Conservation (phyloP, 2,329 filamentous ascomycete genomes). For the Nothophoma quercina region DNA sequence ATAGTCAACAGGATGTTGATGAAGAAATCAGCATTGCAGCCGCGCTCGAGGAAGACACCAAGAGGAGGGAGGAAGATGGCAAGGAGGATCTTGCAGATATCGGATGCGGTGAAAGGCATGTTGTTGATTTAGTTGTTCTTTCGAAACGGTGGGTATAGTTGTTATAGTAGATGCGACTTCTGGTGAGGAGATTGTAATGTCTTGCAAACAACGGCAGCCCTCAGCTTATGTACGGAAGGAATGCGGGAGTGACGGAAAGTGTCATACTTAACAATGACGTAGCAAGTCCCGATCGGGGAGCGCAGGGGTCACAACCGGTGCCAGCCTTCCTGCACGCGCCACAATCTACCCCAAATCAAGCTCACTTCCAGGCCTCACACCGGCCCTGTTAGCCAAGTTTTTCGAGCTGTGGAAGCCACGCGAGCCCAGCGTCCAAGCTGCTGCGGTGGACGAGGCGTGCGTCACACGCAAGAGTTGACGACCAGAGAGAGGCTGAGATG, state of each 20-base stretch:
- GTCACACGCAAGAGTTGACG: conserved; percentile 5
- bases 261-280: conserved; percentile 24
- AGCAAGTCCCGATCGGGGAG: conserved; percentile 1
- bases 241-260: conserved; percentile 25
- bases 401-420: not conserved
- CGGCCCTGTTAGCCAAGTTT: conserved; percentile 12
- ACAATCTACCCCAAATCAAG: conserved; percentile 8
- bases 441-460: conserved; percentile 4
- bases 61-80: conserved; percentile 89
- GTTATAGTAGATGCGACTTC: not conserved
- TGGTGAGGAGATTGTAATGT: conserved; percentile 7
- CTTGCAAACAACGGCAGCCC: conserved; percentile 15
- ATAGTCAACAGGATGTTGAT: conserved; percentile 89
- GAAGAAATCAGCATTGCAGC: conserved; percentile 84
- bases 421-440: conserved; percentile 7
- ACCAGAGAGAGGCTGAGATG: not conserved
- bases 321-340: conserved; percentile 3
- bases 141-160: not conserved
- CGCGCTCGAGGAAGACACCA: conserved; percentile 93
- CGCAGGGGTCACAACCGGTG: not conserved
- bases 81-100: conserved; percentile 84
- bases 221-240: conserved; percentile 36
- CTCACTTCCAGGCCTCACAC: not conserved
- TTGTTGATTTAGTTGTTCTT: conserved; percentile 38
- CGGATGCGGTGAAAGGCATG: conserved; percentile 72